Conservation (phyloP, 2,329 filamentous ascomycete genomes). For the Alternaria sp. region DNA sequence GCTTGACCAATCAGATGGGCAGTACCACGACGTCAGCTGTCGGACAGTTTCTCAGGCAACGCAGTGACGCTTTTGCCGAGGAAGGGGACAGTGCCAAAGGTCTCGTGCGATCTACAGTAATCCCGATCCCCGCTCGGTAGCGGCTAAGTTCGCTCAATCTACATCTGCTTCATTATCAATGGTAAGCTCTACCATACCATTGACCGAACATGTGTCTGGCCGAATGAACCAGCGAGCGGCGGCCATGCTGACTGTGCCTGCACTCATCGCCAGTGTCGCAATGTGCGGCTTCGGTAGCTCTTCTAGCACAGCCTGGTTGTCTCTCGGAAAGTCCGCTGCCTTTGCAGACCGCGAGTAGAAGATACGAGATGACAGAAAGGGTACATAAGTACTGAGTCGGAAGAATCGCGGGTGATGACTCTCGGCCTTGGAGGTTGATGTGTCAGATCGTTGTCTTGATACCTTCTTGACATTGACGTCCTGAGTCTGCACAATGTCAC, state of each 20-base stretch:
- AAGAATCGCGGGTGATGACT: conserved; percentile 39
- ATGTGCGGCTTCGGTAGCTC: conserved; percentile 40
- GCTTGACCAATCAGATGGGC: background rate
- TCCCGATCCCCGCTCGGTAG: background rate
- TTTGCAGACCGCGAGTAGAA: conserved; percentile 39
- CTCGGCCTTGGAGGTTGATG: conserved; percentile 16
- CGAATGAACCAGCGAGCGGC: conserved; percentile 29
- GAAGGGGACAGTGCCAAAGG: background rate
- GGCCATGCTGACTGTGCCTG: conserved; percentile 44
- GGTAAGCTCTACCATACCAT: conserved; percentile 23
- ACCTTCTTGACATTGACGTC: conserved; percentile 13
- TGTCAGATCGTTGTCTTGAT: conserved; percentile 29
- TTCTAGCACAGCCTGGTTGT: conserved; percentile 33
- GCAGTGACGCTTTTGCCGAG: background rate
- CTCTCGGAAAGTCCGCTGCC: conserved; percentile 24
- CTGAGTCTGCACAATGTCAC: conserved; percentile 5
- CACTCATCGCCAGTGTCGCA: conserved; percentile 42
- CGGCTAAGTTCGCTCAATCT: background rate
- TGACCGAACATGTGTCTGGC: conserved; percentile 12
- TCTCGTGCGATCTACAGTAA: background rate
- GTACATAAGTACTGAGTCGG: conserved; percentile 39
- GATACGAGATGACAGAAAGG: conserved; percentile 41
- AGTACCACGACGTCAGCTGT: background rate
- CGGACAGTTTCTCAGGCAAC: background rate
- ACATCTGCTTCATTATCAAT: conserved; percentile 14